Base-by-base conservation (phyloP, 2,329 filamentous ascomycete genomes). In the Claviceps sp. region DNA sequence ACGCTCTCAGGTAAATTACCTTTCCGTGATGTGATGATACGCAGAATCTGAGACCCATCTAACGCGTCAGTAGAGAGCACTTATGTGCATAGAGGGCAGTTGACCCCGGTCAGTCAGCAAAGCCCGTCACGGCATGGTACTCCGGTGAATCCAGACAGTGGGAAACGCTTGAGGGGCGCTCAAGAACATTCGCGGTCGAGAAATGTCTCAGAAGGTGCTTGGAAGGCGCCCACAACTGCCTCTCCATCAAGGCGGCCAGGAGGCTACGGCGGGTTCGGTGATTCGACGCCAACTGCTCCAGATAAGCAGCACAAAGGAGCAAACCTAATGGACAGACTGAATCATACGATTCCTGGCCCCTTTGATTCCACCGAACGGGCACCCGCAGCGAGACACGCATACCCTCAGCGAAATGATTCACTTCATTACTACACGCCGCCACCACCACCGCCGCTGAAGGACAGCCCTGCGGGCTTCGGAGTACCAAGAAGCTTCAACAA, bases 261-360 rank as follows among this genome's bases (percentile, higher is more conserved):
- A 6, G 73, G 70, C 18, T 78, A 79, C 59, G 75, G 75, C 13
- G 73, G 72, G 4, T 72, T 78, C 48, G 43, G 22, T 49, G 53
- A 48, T 46, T n/a, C 24, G 16, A 40, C 2, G 16, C 52, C 47
- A 37, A 45, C 55, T 6, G n/a, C 48, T 11, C 24, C 37, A 8
- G 52, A 57, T 16, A 58, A 57, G 30, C 50, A 50, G 18, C 24
- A 30, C 14, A 57, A 59, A 5, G 59, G 60, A 47, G 57, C 63
- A 5, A 70, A 62, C 40, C 60, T 87, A 30, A 60, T 85, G 58
- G 74, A 78, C 55, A 76, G 80, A 50, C 79, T 86, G 73, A 77
- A 86, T 57, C 75, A 70, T 8, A 83, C 86, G 60, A 74, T 79
- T 1, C 79, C 83, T 1, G 83, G 81, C 0, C 83, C 84, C 0